Evolutionary conservation across 1,284 basidiomycete species (phyloP).

Genomic region (Neolentinus lepideus): DNA sequence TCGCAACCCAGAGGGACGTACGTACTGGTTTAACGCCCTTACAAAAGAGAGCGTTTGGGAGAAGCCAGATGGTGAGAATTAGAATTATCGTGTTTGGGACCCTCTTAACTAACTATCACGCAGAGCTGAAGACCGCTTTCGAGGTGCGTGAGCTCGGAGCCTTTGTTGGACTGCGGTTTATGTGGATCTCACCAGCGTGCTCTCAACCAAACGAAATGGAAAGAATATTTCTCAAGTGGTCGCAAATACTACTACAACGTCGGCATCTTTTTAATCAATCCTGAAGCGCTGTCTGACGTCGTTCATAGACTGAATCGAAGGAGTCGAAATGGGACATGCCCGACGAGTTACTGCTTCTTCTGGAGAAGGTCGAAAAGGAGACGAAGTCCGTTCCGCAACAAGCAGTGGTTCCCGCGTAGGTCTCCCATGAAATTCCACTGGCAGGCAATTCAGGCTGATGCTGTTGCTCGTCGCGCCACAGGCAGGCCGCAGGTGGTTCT

Average conservation of each 20-base stretch:
- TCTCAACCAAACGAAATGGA: conserved; percentile 85
- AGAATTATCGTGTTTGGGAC: conserved; percentile 4
- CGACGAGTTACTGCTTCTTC: conserved; percentile 72
- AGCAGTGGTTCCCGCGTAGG: conserved; percentile 18
- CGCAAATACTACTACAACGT: conserved; percentile 93
- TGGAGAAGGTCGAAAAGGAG: conserved; percentile 82
- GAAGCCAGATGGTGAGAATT: conserved; percentile 68
- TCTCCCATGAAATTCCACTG: conserved; percentile 3
- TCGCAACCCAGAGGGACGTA: conserved; percentile 77
- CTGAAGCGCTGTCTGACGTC: background rate
- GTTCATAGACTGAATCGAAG: conserved; percentile 65
- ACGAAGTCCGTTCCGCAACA: conserved; percentile 26
- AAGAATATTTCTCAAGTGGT: conserved; percentile 86
- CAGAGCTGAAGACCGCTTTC: conserved; percentile 78
- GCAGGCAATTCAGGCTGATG: background rate
- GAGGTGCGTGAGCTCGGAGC: conserved; percentile 45
- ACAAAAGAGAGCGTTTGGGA: conserved; percentile 82
- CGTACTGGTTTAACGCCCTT: conserved; percentile 81
- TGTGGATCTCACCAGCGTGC: conserved; percentile 50
- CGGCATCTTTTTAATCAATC: conserved; percentile 16
- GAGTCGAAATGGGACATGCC: conserved; percentile 98
- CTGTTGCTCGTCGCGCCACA: background rate
- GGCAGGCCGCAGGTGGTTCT: background rate
- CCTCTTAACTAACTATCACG: conserved; percentile 3
- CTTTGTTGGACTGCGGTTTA: background rate